Percentiles rank a stretch among this genome's conserved stretches.
Conservation (phyloP, 129 eudicot genomes). For the Saussurea involucrata region DNA sequence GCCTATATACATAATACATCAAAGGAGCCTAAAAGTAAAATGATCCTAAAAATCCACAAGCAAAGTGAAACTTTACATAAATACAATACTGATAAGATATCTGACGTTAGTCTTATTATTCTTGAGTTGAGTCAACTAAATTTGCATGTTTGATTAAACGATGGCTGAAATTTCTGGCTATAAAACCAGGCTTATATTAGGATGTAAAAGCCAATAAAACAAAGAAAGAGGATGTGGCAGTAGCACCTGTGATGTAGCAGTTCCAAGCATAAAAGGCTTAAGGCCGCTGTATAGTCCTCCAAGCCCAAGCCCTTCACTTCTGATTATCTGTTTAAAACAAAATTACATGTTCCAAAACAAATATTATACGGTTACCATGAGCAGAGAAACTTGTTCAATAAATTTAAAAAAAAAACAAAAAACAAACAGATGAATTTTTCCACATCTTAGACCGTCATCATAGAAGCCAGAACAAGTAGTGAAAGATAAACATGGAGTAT, state of each 20-base stretch:
- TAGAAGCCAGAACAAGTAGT: background rate
- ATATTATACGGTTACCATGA: background rate
- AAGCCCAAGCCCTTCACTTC: conserved; percentile 81
- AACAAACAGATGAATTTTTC: background rate
- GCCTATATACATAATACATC: background rate
- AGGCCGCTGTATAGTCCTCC: conserved; percentile 96
- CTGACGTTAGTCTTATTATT: background rate
- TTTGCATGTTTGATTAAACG: background rate
- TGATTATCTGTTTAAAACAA: conserved; percentile 50
- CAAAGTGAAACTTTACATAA: background rate
- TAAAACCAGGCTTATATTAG: background rate
- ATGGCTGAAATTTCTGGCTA: background rate
- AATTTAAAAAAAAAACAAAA: too few species aligned
- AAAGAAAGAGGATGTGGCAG: background rate
- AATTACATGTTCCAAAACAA: background rate
- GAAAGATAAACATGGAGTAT: conserved; percentile 52
- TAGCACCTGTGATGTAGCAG: conserved; percentile 86
- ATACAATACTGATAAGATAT: too few species aligned
- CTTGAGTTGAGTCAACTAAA: background rate
- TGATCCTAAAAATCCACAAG: background rate
- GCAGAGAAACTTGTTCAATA: background rate
- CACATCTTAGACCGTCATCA: background rate
- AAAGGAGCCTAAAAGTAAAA: background rate
- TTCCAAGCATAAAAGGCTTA: conserved; percentile 92
- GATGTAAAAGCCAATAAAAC: background rate